Conservation (phyloP, 345 rosid genomes). For the Abelmoschus esculentus region DNA sequence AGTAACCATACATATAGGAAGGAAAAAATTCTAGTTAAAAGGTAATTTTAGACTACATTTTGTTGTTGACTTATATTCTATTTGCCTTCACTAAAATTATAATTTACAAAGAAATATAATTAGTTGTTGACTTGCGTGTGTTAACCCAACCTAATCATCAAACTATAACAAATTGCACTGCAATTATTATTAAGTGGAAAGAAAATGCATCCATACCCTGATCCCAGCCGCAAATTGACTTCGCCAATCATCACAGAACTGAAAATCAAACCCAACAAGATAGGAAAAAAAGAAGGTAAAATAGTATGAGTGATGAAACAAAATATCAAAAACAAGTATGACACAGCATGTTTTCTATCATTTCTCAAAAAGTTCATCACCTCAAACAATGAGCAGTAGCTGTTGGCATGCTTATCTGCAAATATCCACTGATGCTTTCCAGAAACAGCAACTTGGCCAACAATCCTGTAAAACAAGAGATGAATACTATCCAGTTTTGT, state of each 20-base stretch:
- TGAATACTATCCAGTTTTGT: not conserved
- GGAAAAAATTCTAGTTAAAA: not conserved
- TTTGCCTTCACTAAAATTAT: not conserved
- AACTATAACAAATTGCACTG: conserved; percentile 3
- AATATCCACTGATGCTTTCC: conserved; percentile 74
- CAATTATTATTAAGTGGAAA: not conserved
- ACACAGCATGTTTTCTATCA: conserved; percentile 2
- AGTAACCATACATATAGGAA: not conserved
- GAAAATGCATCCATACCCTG: conserved; percentile 41
- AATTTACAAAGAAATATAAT: not conserved
- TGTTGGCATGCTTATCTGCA: conserved; percentile 40
- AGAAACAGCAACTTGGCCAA: conserved; percentile 78
- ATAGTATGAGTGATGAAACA: not conserved
- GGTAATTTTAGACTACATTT: not conserved
- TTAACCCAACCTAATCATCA: not conserved
- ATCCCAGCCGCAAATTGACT: conserved; percentile 72
- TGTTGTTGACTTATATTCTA: not conserved
- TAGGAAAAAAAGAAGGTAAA: conserved; percentile 4
- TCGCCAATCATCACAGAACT: conserved; percentile 78
- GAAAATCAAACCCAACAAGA: conserved; percentile 18
- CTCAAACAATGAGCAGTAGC: conserved; percentile 47
- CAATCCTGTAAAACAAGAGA: conserved; percentile 46
- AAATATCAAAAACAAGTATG: not conserved
- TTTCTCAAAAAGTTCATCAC: conserved; percentile 28
- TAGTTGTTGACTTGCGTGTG: not conserved